Evolutionary conservation across 768 basidiomycete genomes (phyloP).

Genomic region (Hypsizygus marmoreus): DNA sequence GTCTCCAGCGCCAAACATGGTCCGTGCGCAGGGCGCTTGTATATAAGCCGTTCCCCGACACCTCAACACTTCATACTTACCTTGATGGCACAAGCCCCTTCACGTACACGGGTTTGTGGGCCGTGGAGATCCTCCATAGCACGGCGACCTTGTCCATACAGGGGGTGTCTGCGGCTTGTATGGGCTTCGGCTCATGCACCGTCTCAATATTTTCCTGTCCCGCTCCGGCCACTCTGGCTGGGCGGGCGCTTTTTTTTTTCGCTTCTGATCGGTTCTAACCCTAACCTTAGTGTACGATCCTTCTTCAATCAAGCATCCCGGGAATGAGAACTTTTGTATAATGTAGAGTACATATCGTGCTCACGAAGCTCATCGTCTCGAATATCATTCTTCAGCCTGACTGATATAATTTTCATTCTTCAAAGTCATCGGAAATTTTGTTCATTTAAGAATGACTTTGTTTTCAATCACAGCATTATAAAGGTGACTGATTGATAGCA

Average conservation of each 20-base stretch:
- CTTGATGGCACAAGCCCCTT: constrained; percentile 65
- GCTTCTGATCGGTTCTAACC: constrained; percentile 36
- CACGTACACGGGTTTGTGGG: constrained; percentile 58
- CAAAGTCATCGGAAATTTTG: neutral
- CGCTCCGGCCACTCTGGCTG: constrained; percentile 52
- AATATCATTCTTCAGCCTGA: neutral
- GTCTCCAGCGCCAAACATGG: constrained; percentile 22
- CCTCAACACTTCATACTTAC: constrained; percentile 50
- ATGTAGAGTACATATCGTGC: too few relatives aligned
- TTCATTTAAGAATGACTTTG: too few relatives aligned
- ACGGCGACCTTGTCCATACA: constrained; percentile 72
- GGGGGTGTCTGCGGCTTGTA: constrained; percentile 53
- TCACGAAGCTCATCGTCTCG: neutral
- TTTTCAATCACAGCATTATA: neutral
- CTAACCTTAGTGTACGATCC: constrained; percentile 54
- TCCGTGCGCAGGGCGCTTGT: constrained; percentile 37
- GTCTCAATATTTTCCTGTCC: constrained; percentile 67
- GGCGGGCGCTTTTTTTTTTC: constrained; percentile 41
- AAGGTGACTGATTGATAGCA: neutral
- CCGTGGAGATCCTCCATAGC: constrained; percentile 60
- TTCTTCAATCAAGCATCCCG: too few relatives aligned
- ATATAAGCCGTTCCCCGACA: constrained; percentile 27
- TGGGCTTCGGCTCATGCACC: constrained; percentile 66
- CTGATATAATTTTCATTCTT: neutral
- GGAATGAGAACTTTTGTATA: too few relatives aligned